These are phyloP conservation scores for Leccinum sublutescens DNA, from an alignment of 768 basidiomycete species.

Conservation along the genomic window DNA sequence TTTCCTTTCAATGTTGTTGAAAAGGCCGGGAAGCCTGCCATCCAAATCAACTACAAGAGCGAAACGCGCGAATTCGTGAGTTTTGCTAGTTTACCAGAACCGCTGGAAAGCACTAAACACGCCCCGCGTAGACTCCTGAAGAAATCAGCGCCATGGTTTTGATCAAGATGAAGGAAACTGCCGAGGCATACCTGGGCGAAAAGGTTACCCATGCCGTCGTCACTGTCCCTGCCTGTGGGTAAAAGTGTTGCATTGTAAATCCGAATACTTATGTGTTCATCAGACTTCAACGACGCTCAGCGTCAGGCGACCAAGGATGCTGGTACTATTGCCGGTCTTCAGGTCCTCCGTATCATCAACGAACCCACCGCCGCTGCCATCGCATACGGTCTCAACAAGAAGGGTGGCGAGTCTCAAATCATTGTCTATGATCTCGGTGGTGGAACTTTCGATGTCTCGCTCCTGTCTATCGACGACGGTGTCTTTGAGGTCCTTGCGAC, in stretches of 20 bases:
- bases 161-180: slow-evolving; percentile 98
- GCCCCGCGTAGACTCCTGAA: slow-evolving; percentile 69
- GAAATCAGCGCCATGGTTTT: slow-evolving; percentile 96
- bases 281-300: slow-evolving; percentile 98
- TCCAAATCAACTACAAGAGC: slow-evolving; percentile 76
- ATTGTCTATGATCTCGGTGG: slow-evolving; percentile 98
- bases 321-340: slow-evolving; percentile 90
- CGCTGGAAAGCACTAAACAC: neutral
- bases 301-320: slow-evolving; percentile 99
- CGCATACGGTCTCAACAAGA: slow-evolving; percentile 98
- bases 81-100: slow-evolving; percentile 11
- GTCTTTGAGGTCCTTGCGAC: slow-evolving; percentile 90
- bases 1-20: slow-evolving; percentile 86
- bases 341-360: slow-evolving; percentile 96
- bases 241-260: neutral
- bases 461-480: slow-evolving; percentile 91
- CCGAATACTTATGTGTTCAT: slow-evolving; percentile 35
- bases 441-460: slow-evolving; percentile 98
- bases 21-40: slow-evolving; percentile 76
- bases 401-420: slow-evolving; percentile 90
- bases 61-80: slow-evolving; percentile 81
- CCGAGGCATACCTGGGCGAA: slow-evolving; percentile 95
- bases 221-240: slow-evolving; percentile 91
- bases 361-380: slow-evolving; percentile 97
- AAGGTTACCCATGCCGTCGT: slow-evolving; percentile 97